A percentile compares a stretch with the other conserved stretches of the same genome.
Conservation (phyloP, 805 yeast species). For the Scheffersomyces stipitis region DNA sequence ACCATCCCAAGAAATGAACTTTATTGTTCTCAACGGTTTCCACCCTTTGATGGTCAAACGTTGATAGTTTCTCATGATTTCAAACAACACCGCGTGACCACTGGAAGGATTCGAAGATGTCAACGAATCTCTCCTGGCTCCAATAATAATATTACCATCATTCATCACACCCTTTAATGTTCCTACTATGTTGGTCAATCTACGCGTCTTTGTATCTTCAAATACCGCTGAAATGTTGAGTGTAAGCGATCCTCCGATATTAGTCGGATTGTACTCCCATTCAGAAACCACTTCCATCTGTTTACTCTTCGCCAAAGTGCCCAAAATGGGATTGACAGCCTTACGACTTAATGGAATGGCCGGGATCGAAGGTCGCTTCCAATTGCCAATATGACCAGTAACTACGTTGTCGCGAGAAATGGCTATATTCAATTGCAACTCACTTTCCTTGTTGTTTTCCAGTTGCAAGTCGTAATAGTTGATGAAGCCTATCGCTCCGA, state of each 20-base stretch:
- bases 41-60: slow-evolving; percentile 35
- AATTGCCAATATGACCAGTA: slow-evolving; percentile 4
- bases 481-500: slow-evolving; percentile 27
- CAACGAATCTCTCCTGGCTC: slow-evolving; percentile 39
- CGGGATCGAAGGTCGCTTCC: slow-evolving; percentile 16
- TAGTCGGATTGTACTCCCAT: slow-evolving; percentile 38
- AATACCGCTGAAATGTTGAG: slow-evolving; percentile 17
- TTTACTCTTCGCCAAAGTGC: slow-evolving; percentile 13
- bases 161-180: slow-evolving; percentile 34
- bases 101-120: slow-evolving; percentile 37
- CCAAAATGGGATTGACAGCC: slow-evolving; percentile 25
- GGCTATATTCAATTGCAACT: slow-evolving; percentile 9
- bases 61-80: slow-evolving; percentile 36
- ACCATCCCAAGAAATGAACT: slow-evolving; percentile 45
- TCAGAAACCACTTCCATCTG: slow-evolving; percentile 9
- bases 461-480: slow-evolving; percentile 15
- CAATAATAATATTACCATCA: slow-evolving; percentile 41
- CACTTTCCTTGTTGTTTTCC: slow-evolving; percentile 9
- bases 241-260: slow-evolving; percentile 20
- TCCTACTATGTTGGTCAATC: slow-evolving; percentile 32
- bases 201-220: slow-evolving; percentile 8
- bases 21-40: slow-evolving; percentile 41
- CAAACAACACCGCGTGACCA: slow-evolving; percentile 40
- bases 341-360: slow-evolving; percentile 29
- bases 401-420: slow-evolving; percentile 21